phyloP scores from a whole-genome alignment of 768 basidiomycete genomes.

The Butyriboletus loyo region DNA sequence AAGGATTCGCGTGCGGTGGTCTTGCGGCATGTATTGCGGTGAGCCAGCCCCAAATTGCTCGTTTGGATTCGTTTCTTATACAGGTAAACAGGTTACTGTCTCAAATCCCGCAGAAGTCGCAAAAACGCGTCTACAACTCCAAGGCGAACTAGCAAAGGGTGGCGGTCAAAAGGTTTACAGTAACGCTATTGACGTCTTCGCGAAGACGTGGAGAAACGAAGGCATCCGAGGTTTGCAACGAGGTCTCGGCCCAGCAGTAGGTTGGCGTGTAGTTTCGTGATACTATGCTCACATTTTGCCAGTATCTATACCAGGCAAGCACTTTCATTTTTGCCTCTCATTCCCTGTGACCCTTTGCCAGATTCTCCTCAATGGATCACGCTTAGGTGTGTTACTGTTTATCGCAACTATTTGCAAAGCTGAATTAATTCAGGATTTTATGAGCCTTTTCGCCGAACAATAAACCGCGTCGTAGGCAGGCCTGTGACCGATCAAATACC shows the following conservation, averaged over 20 bases:
- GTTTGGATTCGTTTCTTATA: conserved; percentile 5
- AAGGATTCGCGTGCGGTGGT: conserved; percentile 87
- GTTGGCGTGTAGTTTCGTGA: conserved; percentile 17
- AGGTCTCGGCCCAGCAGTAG: conserved; percentile 85
- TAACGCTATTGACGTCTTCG: conserved; percentile 81
- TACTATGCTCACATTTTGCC: conserved; percentile 9
- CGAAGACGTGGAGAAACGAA: conserved; percentile 87
- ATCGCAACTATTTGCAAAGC: neutral
- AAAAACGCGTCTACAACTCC: conserved; percentile 94
- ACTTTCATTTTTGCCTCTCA: neutral
- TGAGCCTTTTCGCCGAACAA: conserved; percentile 75
- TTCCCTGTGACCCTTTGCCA: conserved; percentile 31
- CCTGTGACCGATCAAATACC: conserved; percentile 63
- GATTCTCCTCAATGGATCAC: conserved; percentile 90
- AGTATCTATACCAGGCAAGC: conserved; percentile 92
- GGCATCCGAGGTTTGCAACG: conserved; percentile 90
- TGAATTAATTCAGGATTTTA: conserved; percentile 74
- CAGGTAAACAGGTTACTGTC: conserved; percentile 60
- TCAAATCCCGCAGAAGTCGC: conserved; percentile 75
- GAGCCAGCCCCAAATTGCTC: conserved; percentile 4
- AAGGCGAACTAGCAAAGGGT: conserved; percentile 86
- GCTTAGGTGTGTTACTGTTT: conserved; percentile 57
- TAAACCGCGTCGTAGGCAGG: conserved; percentile 70
- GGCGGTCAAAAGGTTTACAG: conserved; percentile 78
- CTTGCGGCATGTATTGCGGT: conserved; percentile 91